A percentile compares a stretch with the other conserved stretches of the same genome.
phyloP scores from a whole-genome alignment of 805 yeast genomes.

The Candida silvicultrix region DNA sequence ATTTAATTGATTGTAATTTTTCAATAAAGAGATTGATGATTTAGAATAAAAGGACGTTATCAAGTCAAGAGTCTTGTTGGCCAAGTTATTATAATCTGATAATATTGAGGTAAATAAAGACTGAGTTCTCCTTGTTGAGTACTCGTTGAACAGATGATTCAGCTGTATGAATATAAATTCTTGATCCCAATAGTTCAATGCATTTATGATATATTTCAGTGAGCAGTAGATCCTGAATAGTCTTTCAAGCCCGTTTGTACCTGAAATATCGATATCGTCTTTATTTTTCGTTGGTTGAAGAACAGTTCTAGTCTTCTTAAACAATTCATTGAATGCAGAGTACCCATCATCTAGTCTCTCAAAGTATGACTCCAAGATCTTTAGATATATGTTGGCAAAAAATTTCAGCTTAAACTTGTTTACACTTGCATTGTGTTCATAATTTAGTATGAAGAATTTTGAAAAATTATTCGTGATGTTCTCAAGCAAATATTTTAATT shows the following conservation, averaged over 20 bases:
- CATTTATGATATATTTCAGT: constrained; percentile 13
- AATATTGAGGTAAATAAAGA: constrained; percentile 26
- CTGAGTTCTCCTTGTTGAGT: constrained; percentile 9
- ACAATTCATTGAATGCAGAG: constrained; percentile 20
- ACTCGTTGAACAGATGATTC: constrained; percentile 15
- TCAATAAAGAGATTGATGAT: constrained; percentile 22
- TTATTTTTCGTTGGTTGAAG: constrained; percentile 3
- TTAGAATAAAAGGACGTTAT: constrained; percentile 25
- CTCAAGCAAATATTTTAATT: constrained; percentile 36
- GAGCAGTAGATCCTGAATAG: constrained; percentile 22
- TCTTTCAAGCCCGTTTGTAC: constrained; percentile 21
- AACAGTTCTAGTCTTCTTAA: constrained; percentile 11
- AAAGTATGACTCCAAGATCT: constrained; percentile 32
- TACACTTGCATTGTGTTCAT: constrained; percentile 28
- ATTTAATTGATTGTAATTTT: constrained; percentile 26
- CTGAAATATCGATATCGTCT: constrained; percentile 16
- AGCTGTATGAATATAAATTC: constrained; percentile 22
- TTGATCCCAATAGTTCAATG: constrained; percentile 18
- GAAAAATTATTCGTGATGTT: constrained; percentile 35
- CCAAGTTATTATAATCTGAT: constrained; percentile 21
- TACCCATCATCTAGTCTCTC: constrained; percentile 24
- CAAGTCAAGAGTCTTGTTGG: constrained; percentile 23
- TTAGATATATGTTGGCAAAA: constrained; percentile 38
- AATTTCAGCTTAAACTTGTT: constrained; percentile 40
- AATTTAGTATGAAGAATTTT: constrained; percentile 17